Percentiles rank a stretch among this genome's conserved stretches.
Conservation (phyloP, 208 protist genomes). For the Trypanosoma scelopori region DNA sequence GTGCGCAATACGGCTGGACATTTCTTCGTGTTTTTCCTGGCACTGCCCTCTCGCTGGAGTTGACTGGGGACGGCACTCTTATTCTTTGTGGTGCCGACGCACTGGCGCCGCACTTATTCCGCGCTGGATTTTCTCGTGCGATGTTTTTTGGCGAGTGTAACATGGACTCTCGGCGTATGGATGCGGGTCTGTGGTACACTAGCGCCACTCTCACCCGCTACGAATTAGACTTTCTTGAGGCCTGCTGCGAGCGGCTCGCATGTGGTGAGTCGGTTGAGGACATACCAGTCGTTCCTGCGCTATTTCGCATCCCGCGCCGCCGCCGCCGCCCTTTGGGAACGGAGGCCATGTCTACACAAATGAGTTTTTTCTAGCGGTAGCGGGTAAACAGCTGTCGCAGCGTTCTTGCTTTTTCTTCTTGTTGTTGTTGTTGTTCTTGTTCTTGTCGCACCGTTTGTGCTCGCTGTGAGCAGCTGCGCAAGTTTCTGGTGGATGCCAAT, state of each 20-base stretch:
- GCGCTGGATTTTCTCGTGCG: conserved; percentile 76
- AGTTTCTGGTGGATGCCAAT: neutral
- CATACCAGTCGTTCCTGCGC: conserved; percentile 50
- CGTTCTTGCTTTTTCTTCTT: conserved; percentile 18
- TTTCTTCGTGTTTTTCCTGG: conserved; percentile 65
- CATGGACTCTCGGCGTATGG: neutral
- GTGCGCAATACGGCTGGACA: conserved; percentile 39
- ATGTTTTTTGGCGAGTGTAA: conserved; percentile 30
- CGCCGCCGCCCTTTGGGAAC: conserved; percentile 29
- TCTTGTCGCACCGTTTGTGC: neutral
- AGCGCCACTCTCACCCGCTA: conserved; percentile 55
- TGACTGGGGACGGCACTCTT: conserved; percentile 73
- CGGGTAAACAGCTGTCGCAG: neutral
- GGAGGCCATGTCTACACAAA: conserved; percentile 4
- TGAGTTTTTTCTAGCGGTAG: conserved; percentile 11
- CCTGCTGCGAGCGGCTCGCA: conserved; percentile 77
- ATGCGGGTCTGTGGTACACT: conserved; percentile 63
- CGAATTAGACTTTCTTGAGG: conserved; percentile 88
- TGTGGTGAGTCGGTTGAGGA: conserved; percentile 45
- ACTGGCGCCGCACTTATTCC: conserved; percentile 60
- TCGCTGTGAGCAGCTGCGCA: neutral
- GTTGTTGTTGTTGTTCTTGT: conserved; percentile 18
- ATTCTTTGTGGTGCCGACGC: conserved; percentile 72
- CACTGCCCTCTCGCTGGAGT: conserved; percentile 62
- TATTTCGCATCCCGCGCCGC: conserved; percentile 78